Evolutionary conservation across 1,284 basidiomycete species (phyloP).

Genomic region (Pterulicium gracile): DNA sequence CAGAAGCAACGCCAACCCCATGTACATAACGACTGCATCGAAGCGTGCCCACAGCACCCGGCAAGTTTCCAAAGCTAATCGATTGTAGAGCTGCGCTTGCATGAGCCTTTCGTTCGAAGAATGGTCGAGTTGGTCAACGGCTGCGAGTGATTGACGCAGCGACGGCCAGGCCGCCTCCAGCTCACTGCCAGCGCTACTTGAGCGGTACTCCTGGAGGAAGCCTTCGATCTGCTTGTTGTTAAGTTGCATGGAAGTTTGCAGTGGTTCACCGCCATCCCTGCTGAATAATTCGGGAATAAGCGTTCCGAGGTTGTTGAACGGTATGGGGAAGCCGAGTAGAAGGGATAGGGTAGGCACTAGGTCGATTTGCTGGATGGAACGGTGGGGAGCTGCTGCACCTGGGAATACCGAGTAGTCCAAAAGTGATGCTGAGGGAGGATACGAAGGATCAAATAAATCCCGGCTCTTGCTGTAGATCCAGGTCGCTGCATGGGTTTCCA

Average conservation of each 20-base stretch:
- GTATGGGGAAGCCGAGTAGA: slow-evolving; percentile 88
- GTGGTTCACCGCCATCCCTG: slow-evolving; percentile 23
- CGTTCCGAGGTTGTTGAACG: slow-evolving; percentile 90
- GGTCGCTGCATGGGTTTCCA: slow-evolving; percentile 80
- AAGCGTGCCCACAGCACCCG: slow-evolving; percentile 93
- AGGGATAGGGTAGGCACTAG: slow-evolving; percentile 85
- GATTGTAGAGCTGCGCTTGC: slow-evolving; percentile 43
- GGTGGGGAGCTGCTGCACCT: slow-evolving; percentile 39
- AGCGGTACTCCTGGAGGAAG: slow-evolving; percentile 73
- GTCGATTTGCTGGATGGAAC: slow-evolving; percentile 88
- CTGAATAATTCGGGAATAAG: slow-evolving; percentile 88
- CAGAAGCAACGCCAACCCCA: slow-evolving; percentile 48
- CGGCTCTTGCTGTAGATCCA: slow-evolving; percentile 85
- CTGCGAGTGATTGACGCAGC: neutral
- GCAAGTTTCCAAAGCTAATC: slow-evolving; percentile 60
- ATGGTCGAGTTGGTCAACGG: slow-evolving; percentile 20
- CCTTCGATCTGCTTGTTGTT: slow-evolving; percentile 72
- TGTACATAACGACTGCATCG: slow-evolving; percentile 65
- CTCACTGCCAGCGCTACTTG: slow-evolving; percentile 59
- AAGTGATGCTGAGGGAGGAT: slow-evolving; percentile 33
- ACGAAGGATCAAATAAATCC: slow-evolving; percentile 26
- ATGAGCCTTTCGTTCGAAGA: slow-evolving; percentile 24
- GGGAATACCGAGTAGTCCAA: slow-evolving; percentile 54
- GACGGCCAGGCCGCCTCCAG: slow-evolving; percentile 51
- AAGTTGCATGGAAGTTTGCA: slow-evolving; percentile 51